Conservation (phyloP, 225 moss, liverwort and hornwort species). For the Marchantia paleacea region DNA sequence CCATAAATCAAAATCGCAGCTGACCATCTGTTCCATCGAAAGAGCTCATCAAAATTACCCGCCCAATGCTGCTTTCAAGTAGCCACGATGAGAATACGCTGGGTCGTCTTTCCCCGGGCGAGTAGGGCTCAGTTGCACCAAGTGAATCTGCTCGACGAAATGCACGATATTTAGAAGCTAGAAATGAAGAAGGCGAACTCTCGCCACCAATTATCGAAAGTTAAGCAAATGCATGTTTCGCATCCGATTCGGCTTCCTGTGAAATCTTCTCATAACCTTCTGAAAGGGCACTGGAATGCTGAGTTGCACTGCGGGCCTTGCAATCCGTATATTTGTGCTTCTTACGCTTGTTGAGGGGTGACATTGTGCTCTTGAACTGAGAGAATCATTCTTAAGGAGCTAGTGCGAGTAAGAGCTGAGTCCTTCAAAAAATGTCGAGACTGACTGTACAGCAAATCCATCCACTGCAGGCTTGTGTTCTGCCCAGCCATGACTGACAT, state of each 20-base stretch:
- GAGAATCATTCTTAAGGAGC: not conserved
- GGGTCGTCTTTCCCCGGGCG: not conserved
- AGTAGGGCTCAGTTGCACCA: conserved; percentile 1
- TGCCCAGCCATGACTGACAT: not conserved
- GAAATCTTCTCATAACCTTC: not conserved
- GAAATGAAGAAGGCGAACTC: not conserved
- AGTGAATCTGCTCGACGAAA: conserved; percentile 8
- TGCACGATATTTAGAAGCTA: not conserved
- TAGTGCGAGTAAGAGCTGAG: not conserved
- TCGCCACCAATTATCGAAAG: not conserved
- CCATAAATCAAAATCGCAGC: too few relatives aligned
- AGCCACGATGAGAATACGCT: not conserved
- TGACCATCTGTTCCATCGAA: too few relatives aligned
- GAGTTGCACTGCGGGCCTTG: not conserved
- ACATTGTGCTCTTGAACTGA: too few relatives aligned
- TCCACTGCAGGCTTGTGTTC: too few relatives aligned
- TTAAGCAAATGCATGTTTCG: too few relatives aligned
- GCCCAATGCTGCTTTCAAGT: conserved; percentile 1
- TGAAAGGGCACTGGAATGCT: not conserved
- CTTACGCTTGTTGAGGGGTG: too few relatives aligned
- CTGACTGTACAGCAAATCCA: not conserved
- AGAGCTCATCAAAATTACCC: conserved; percentile 4
- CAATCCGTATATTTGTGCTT: not conserved
- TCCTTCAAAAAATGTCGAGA: not conserved
- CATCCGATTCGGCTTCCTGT: not conserved